Evolutionary conservation across 2,329 filamentous ascomycete genomes (phyloP).

Genomic region (Pseudocercospora vitis): DNA sequence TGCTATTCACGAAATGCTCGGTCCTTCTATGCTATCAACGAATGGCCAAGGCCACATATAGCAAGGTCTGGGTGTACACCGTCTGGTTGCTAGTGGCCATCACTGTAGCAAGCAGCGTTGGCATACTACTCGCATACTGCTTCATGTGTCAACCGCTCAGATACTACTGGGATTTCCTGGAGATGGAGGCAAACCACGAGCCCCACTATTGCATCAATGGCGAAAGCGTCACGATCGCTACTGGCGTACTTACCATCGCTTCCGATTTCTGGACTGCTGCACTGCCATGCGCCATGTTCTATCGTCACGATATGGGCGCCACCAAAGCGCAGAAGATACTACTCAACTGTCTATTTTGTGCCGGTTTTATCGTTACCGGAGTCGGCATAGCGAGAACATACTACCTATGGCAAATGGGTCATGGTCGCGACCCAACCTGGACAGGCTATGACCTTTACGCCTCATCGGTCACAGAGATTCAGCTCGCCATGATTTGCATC

Average conservation of each 20-base stretch:
- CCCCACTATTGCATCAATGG: constrained; percentile 19
- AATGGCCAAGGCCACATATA: constrained; percentile 19
- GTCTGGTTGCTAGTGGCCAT: constrained; percentile 24
- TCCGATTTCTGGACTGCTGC: constrained; percentile 31
- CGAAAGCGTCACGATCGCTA: constrained; percentile 11
- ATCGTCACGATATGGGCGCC: constrained; percentile 21
- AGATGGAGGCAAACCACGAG: constrained; percentile 4
- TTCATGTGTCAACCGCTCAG: constrained; percentile 26
- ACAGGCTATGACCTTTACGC: constrained; percentile 26
- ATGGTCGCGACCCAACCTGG: constrained; percentile 22
- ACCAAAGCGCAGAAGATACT: constrained; percentile 24
- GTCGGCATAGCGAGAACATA: constrained; percentile 29
- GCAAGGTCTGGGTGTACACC: constrained; percentile 19
- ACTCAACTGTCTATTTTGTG: constrained; percentile 27
- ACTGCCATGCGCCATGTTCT: constrained; percentile 27
- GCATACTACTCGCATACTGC: constrained; percentile 22
- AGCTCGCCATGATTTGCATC: constrained; percentile 28
- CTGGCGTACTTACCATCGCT: constrained; percentile 25
- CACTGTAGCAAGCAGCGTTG: constrained; percentile 22
- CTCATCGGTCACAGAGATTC: constrained; percentile 25
- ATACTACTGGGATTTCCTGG: constrained; percentile 25
- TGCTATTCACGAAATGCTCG: constrained; percentile 27
- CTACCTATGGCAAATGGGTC: constrained; percentile 22
- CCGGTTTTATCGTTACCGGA: constrained; percentile 27
- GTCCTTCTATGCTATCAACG: constrained; percentile 34